A percentile compares a stretch with the other conserved stretches of the same genome.
These are phyloP conservation scores for Skeletonema menzelii DNA, from an alignment of 108 stramenopile species.

Conservation along the genomic window DNA sequence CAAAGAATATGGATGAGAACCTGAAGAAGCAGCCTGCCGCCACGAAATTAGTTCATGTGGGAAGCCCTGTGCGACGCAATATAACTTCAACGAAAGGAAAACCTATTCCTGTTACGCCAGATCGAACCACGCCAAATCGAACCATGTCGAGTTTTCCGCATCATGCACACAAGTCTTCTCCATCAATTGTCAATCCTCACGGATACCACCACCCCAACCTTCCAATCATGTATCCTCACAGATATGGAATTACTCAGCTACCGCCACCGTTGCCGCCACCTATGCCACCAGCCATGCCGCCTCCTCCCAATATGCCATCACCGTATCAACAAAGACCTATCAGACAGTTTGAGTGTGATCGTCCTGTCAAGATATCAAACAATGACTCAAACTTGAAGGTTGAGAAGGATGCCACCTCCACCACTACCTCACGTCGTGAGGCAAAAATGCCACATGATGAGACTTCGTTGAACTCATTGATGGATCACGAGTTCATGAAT, in stretches of 20 bases:
- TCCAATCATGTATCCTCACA: slow-evolving; percentile 7
- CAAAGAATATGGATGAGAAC: not conserved
- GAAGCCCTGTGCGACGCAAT: not conserved
- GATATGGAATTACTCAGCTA: not conserved
- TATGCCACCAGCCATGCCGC: not conserved
- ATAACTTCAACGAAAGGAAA: not conserved
- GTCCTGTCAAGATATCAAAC: not conserved
- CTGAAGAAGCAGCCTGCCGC: not conserved
- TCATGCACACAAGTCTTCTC: not conserved
- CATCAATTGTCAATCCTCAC: not conserved
- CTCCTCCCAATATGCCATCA: slow-evolving; percentile 5
- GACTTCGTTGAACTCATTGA: slow-evolving; percentile 10
- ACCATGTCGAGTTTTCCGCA: slow-evolving; percentile 4
- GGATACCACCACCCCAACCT: not conserved
- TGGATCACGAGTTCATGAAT: slow-evolving; percentile 1
- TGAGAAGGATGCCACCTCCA: not conserved
- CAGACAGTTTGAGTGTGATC: not conserved
- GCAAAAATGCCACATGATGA: slow-evolving; percentile 20
- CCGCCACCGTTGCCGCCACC: slow-evolving; percentile 17
- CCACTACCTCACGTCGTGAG: not conserved
- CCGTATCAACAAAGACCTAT: not conserved
- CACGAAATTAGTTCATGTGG: not conserved
- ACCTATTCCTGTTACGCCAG: slow-evolving; percentile 9
- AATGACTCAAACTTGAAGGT: not conserved
- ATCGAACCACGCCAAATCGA: slow-evolving; percentile 20